phyloP scores from a whole-genome alignment of 805 yeast genomes.

The Starmerella powellii region DNA sequence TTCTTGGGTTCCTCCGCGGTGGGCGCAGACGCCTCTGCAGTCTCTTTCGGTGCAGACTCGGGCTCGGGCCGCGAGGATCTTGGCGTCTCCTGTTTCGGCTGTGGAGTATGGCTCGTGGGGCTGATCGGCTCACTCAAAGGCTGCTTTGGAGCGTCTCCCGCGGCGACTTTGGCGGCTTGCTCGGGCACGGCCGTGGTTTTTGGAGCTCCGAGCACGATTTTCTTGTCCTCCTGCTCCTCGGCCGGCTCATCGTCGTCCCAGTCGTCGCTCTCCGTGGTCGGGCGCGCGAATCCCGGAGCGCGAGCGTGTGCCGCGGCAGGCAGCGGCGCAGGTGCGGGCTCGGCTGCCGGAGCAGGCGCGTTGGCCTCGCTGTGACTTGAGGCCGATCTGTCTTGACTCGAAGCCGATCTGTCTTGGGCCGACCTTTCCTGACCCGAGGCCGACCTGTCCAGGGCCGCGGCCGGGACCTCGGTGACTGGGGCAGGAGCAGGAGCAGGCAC shows the following conservation, averaged over 20 bases:
- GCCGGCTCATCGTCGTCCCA: slow-evolving; percentile 20
- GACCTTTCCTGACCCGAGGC: no score
- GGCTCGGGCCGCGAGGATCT: no score
- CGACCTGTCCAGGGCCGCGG: no score
- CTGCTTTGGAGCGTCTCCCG: not conserved
- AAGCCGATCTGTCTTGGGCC: no score
- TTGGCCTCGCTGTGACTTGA: no score
- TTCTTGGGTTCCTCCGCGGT: no score
- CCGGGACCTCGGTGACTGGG: slow-evolving; percentile 5
- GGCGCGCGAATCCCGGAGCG: not conserved
- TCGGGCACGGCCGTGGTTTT: slow-evolving; percentile 5
- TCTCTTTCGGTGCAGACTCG: no score
- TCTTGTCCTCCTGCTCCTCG: slow-evolving; percentile 20
- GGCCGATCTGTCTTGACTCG: no score
- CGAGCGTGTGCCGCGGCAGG: slow-evolving; percentile 5
- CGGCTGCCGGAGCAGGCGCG: not conserved
- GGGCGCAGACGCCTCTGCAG: no score
- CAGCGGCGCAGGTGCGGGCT: slow-evolving; percentile 2
- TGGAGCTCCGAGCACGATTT: slow-evolving; percentile 18
- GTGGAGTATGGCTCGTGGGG: no score
- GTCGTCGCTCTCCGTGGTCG: slow-evolving; percentile 16
- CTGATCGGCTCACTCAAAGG: not conserved
- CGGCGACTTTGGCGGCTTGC: slow-evolving; percentile 2
- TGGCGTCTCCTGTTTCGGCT: no score
- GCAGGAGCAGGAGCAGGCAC: slow-evolving; percentile 19